Conservation (phyloP, 1,139 yeast genomes). For the Protomyces arabidopsidicola region DNA sequence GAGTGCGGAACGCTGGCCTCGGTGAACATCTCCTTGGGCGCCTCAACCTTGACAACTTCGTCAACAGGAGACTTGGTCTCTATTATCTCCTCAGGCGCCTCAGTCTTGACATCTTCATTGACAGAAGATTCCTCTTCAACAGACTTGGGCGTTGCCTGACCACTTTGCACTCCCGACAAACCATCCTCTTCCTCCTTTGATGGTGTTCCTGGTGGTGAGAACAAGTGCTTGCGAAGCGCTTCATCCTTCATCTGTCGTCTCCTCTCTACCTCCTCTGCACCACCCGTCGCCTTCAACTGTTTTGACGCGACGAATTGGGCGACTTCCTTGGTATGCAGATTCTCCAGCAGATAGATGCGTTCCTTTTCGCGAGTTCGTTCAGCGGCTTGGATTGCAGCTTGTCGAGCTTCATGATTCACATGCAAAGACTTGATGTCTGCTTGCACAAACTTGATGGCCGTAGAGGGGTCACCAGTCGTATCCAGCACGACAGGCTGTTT, state of each 20-base stretch:
- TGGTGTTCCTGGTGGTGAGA: not conserved
- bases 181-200: not conserved
- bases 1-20: not conserved
- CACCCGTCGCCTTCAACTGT: constrained; percentile 75
- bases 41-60: not conserved
- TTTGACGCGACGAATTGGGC: constrained; percentile 76
- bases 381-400: constrained; percentile 84
- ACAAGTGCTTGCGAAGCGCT: constrained; percentile 35
- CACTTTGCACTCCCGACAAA: not conserved
- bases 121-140: not conserved
- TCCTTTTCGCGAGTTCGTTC: constrained; percentile 75
- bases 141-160: not conserved
- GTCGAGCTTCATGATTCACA: constrained; percentile 78
- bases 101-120: not conserved
- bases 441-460: constrained; percentile 72
- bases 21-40: not conserved
- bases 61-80: not conserved
- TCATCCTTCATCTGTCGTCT: constrained; percentile 59
- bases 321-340: constrained; percentile 79
- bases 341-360: constrained; percentile 51
- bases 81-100: not conserved
- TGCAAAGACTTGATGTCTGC: constrained; percentile 69
- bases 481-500: constrained; percentile 12
- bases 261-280: constrained; percentile 79
- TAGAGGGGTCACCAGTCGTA: constrained; percentile 33